Percentiles rank a stretch among this genome's conserved stretches.
Evolutionary conservation across 1,139 yeast species (phyloP).

Genomic region (Diutina rugosa): DNA sequence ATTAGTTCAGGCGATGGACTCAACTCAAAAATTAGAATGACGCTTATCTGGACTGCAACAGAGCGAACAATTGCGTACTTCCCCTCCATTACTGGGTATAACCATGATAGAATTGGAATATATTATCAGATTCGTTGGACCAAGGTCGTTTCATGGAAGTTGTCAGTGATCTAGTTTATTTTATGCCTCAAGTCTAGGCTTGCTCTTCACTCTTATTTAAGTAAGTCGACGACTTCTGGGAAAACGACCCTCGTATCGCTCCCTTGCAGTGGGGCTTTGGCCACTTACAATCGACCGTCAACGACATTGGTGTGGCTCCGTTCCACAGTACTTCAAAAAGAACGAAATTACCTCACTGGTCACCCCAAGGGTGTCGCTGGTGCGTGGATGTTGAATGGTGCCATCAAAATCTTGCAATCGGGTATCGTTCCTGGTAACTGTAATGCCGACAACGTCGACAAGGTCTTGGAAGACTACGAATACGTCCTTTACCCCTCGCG

Average conservation of each 20-base stretch:
- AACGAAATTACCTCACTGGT: constrained; percentile 94
- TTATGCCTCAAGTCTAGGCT: no score
- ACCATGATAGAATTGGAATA: no score
- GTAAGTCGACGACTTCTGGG: constrained; percentile 55
- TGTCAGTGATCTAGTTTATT: no score
- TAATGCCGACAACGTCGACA: constrained; percentile 94
- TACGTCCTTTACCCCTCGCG: constrained; percentile 91
- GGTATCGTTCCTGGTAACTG: constrained; percentile 98
- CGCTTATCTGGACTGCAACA: no score
- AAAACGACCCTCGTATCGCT: constrained; percentile 84
- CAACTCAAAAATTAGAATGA: no score
- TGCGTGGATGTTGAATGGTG: constrained; percentile 99
- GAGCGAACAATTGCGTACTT: no score
- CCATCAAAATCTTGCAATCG: constrained; percentile 77
- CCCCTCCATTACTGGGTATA: no score
- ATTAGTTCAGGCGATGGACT: no score
- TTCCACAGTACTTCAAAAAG: constrained; percentile 99
- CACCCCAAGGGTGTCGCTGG: constrained; percentile 99
- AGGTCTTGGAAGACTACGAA: constrained; percentile 67
- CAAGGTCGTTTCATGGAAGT: no score
- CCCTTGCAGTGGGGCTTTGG: constrained; percentile 96
- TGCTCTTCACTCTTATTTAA: no score
- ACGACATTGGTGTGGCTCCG: constrained; percentile 94
- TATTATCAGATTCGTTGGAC: no score
- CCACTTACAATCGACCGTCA: constrained; percentile 87